Conservation (phyloP, 805 yeast genomes). For the Yueomyces sinensis region DNA sequence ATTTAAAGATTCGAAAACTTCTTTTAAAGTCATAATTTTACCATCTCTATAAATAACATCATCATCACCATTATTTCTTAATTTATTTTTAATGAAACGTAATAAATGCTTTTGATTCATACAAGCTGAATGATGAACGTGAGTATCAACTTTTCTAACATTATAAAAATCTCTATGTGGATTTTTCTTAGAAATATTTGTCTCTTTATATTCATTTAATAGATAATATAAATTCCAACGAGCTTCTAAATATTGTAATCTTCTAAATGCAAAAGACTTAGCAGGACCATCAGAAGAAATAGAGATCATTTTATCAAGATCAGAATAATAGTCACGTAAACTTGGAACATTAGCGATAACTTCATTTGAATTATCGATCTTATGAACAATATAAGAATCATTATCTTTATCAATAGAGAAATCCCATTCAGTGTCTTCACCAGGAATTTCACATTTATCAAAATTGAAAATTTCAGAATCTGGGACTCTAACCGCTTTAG, state of each 20-base stretch:
- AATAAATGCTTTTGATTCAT: constrained; percentile 97
- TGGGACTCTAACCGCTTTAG: constrained; percentile 27
- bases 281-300: constrained; percentile 91
- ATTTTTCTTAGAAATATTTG: constrained; percentile 75
- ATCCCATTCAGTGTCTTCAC: constrained; percentile 38
- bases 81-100: constrained; percentile 87
- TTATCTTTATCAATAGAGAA: constrained; percentile 41
- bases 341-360: constrained; percentile 57
- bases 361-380: constrained; percentile 22
- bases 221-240: constrained; percentile 87
- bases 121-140: constrained; percentile 97
- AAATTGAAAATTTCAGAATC: constrained; percentile 32
- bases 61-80: constrained; percentile 76
- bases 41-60: constrained; percentile 92
- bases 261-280: constrained; percentile 87
- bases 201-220: constrained; percentile 86
- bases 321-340: constrained; percentile 72
- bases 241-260: constrained; percentile 89
- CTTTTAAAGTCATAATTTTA: constrained; percentile 66
- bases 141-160: constrained; percentile 47
- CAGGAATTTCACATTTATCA: constrained; percentile 30
- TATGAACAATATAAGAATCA: constrained; percentile 56
- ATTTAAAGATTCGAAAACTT: constrained; percentile 83
- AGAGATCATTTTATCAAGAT: constrained; percentile 57
- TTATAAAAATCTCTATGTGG: constrained; percentile 74